Evolutionary conservation across 2,329 filamentous ascomycete genomes (phyloP).

Genomic region (Scorias spongiosa): DNA sequence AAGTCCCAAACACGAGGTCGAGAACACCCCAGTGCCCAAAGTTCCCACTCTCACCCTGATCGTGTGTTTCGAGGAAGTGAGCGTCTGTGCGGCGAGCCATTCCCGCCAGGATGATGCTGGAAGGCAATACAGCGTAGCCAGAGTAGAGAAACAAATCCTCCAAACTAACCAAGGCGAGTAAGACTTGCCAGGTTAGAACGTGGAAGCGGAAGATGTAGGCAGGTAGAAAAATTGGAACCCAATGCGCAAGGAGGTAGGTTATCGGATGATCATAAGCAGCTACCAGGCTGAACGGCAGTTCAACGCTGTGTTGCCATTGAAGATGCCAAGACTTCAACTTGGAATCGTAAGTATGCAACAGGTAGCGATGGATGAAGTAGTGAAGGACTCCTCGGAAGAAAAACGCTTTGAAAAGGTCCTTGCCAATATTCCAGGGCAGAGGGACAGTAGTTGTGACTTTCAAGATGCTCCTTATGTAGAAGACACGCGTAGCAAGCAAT

Average conservation of each 20-base stretch:
- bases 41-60: constrained; percentile 23
- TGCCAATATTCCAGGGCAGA: constrained; percentile 45
- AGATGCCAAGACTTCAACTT: constrained; percentile 27
- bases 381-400: constrained; percentile 47
- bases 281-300: constrained; percentile 45
- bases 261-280: constrained; percentile 55
- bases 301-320: constrained; percentile 43
- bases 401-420: constrained; percentile 38
- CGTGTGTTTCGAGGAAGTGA: constrained; percentile 32
- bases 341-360: constrained; percentile 42
- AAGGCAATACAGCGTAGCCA: constrained; percentile 49
- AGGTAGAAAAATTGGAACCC: constrained; percentile 51
- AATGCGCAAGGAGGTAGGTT: constrained; percentile 46
- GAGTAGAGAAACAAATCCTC: constrained; percentile 54
- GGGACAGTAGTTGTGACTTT: constrained; percentile 45
- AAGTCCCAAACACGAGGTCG: constrained; percentile 47
- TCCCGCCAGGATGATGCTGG: constrained; percentile 41
- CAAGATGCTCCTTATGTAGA: constrained; percentile 40
- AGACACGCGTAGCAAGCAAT: constrained; percentile 34
- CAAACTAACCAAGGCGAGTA: constrained; percentile 45
- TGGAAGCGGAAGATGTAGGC: constrained; percentile 52
- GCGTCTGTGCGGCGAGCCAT: constrained; percentile 43
- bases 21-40: constrained; percentile 40
- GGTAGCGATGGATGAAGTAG: constrained; percentile 59
- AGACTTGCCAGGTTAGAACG: constrained; percentile 55